Percentiles rank a stretch among this genome's conserved stretches.
Conservation (phyloP, 2,329 filamentous ascomycete genomes). For the Talaromyces atroroseus region DNA sequence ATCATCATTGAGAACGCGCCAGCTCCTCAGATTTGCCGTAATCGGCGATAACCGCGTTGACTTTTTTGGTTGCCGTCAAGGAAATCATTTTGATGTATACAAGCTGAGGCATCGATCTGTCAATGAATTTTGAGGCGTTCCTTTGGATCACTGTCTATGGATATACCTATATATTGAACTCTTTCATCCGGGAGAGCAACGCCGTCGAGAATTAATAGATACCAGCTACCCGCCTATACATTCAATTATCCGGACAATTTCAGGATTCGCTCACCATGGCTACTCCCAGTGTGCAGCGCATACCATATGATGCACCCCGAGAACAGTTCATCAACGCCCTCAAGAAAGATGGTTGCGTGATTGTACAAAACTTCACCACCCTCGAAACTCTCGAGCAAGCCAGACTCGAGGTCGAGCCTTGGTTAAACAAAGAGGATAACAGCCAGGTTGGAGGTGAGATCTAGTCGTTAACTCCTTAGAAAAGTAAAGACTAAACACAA, state of each 20-base stretch:
- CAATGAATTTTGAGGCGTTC: neutral
- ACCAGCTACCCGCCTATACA: neutral
- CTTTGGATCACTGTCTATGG: neutral
- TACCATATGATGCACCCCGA: constrained; percentile 5
- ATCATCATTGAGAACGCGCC: neutral
- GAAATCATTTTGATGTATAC: neutral
- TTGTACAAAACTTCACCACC: constrained; percentile 29
- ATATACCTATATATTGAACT: neutral
- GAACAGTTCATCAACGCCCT: constrained; percentile 27
- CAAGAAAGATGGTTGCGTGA: constrained; percentile 31
- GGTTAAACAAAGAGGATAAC: constrained; percentile 21
- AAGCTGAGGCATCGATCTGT: neutral
- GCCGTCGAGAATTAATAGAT: neutral
- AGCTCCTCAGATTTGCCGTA: neutral
- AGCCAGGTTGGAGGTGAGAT: constrained; percentile 21
- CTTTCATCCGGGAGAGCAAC: neutral
- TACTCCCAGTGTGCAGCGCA: constrained; percentile 4
- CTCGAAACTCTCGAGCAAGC: constrained; percentile 23
- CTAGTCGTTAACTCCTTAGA: too few species aligned
- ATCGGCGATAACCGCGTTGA: neutral
- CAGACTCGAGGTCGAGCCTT: constrained; percentile 24
- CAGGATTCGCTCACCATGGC: neutral
- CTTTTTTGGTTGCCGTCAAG: neutral
- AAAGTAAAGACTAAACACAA: neutral
- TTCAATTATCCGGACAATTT: neutral